Evolutionary conservation across 2,329 filamentous ascomycete species (phyloP).

Genomic region (Colletotrichum lindemuthianum): DNA sequence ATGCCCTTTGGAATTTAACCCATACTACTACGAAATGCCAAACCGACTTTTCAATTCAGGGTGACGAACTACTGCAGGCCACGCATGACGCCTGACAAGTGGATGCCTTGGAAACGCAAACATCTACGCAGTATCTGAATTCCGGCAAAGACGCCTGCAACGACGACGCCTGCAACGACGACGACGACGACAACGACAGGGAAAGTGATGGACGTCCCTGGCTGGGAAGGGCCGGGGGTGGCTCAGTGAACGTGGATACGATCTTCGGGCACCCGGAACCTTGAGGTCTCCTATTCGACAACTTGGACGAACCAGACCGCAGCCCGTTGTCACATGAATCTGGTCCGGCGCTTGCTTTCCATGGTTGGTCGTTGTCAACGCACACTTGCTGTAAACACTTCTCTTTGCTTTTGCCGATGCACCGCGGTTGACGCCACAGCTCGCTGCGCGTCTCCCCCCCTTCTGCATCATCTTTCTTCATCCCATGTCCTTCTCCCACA

Average conservation of each 20-base stretch:
- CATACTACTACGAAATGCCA: background rate
- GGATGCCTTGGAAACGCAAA: slow-evolving; percentile 26
- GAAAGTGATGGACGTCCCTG: background rate
- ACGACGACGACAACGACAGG: background rate
- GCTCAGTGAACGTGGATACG: background rate
- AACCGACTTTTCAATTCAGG: slow-evolving; percentile 14
- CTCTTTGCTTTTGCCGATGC: slow-evolving; percentile 1
- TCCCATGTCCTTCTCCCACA: slow-evolving; percentile 16
- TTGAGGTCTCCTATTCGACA: no score
- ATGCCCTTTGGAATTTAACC: background rate
- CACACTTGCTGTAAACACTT: background rate
- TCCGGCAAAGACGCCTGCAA: background rate
- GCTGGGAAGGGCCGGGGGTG: slow-evolving; percentile 9
- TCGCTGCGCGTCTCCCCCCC: slow-evolving; percentile 7
- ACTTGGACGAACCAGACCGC: no score
- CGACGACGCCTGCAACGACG: no score
- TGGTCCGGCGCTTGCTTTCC: slow-evolving; percentile 15
- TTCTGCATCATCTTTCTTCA: slow-evolving; percentile 4
- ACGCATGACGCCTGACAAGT: slow-evolving; percentile 11
- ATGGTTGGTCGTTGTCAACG: background rate
- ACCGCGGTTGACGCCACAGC: slow-evolving; percentile 17
- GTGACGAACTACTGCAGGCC: slow-evolving; percentile 14
- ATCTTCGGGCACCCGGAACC: slow-evolving; percentile 3
- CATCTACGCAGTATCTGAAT: background rate
- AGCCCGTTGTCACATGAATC: background rate